Base-by-base conservation (phyloP, 2,329 filamentous ascomycete species). In the Myriosclerotinia curreyana region DNA sequence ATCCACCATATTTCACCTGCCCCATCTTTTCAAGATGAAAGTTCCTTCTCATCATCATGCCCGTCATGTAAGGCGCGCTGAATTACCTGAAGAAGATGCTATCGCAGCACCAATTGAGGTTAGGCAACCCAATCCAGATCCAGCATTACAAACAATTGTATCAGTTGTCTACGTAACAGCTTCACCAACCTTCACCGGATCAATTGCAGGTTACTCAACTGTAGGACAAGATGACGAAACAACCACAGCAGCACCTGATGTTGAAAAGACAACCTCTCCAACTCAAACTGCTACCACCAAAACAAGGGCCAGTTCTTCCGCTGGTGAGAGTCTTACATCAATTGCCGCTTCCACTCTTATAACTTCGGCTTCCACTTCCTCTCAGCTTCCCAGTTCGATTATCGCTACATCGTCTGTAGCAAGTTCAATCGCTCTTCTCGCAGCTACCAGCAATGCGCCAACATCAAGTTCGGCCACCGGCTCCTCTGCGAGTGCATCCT, bases 111-210 rank as follows among this genome's bases (percentile, higher is more conserved):
- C 68, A 20, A 36, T 66, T 20, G 66, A 48, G 28, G n/a, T 62
- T 42, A 42, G 56, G n/a, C 22, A 66, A 22, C 36, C 62, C n/a
- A n/a, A n/a, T n/a, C n/a, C n/a, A 58, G 62, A 50, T 4, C 54
- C 54, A 60, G 40, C 54, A 46, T n/a, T 44, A 12, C 61, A 69
- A 22, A 79, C 77, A 3, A 70, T 78, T 56, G 72, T 79, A 14
- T 75, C 75, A 0, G 74, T 82, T 49, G 77, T 85, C 50, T 82
- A 84, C 72, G 77, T 83, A 53, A 85, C 83, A 0, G 76, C 80
- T 38, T 69, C 77, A 28, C 77, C 80, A 62, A 84, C 83, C 48
- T 86, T 84, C 68, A 74, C 76, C 20, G 82, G 81, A 34, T 76
- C 77, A 2, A 75, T 83, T 66, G 81, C 75, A 63, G 80, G 80